Evolutionary conservation across 768 basidiomycete genomes (phyloP).

Genomic region (Glaciozyma martinii): DNA sequence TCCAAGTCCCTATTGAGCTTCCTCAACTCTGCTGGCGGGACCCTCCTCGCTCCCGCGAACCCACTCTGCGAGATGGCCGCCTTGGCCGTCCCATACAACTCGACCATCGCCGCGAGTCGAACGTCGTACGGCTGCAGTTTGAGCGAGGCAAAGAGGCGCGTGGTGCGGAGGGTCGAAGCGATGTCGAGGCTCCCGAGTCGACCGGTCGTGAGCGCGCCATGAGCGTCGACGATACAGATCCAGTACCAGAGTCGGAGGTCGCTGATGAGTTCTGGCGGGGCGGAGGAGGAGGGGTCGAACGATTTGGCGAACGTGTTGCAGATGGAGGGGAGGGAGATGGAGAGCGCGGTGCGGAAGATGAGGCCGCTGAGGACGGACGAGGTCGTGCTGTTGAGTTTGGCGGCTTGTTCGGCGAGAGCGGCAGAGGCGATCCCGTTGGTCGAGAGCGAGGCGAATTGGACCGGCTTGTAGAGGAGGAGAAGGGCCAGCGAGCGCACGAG

Average conservation of each 20-base stretch:
- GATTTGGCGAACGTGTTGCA: neutral
- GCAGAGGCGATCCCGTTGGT: neutral
- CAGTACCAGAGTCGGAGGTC: neutral
- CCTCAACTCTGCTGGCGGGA: neutral
- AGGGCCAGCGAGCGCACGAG: neutral
- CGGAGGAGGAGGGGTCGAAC: neutral
- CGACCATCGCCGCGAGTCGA: neutral
- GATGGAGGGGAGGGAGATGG: neutral
- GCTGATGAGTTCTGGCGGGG: neutral
- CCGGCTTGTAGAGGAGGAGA: constrained; percentile 1
- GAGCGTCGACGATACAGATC: constrained; percentile 1
- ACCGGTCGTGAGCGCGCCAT: constrained; percentile 4
- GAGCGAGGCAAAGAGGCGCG: neutral
- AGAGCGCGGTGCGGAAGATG: neutral
- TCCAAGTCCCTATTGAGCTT: neutral
- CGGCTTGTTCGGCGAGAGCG: neutral
- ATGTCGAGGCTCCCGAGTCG: neutral
- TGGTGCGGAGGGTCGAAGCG: neutral
- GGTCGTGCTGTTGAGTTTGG: constrained; percentile 3
- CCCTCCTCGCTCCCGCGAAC: neutral
- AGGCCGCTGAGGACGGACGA: neutral
- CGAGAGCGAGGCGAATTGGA: constrained; percentile 1
- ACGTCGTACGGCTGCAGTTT: neutral
- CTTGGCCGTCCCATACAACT: neutral
- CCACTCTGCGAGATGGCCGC: neutral